Evolutionary conservation across 179 eudicot genomes (phyloP).

Genomic region (Spinacia oleracea): DNA sequence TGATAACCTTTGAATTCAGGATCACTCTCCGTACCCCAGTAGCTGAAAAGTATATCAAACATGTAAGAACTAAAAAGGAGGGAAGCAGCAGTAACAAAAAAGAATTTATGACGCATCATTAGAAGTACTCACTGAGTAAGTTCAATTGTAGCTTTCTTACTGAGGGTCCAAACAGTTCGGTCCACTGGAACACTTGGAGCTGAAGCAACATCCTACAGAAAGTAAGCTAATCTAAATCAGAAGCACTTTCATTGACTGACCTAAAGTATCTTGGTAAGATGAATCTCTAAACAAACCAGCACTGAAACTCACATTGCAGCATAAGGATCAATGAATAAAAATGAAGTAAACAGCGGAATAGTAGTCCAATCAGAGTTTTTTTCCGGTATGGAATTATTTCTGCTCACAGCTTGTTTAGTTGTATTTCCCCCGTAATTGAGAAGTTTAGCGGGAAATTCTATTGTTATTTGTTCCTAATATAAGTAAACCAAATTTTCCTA

Average conservation of each 20-base stretch:
- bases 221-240: conserved; percentile 7
- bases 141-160: conserved; percentile 79
- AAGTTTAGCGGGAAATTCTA: not conserved
- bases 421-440: not conserved
- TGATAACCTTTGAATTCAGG: conserved; percentile 85
- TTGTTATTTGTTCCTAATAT: not conserved
- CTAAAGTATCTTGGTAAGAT: not conserved
- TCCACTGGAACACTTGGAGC: conserved; percentile 71
- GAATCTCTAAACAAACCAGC: not conserved
- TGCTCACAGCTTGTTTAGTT: too few relatives aligned
- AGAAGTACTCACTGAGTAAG: conserved; percentile 69
- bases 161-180: conserved; percentile 82
- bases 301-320: not conserved
- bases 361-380: not conserved
- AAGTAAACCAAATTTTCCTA: not conserved
- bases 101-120: not conserved
- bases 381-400: not conserved
- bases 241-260: not conserved
- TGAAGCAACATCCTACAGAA: conserved; percentile 60
- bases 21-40: conserved; percentile 96
- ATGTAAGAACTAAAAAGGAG: conserved; percentile 21
- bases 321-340: not conserved
- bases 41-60: conserved; percentile 42
- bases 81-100: conserved; percentile 2
- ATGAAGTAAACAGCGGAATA: not conserved